These are phyloP conservation scores for Anthostomella pinea DNA, from an alignment of 2,329 filamentous ascomycete genomes.

Conservation along the genomic window DNA sequence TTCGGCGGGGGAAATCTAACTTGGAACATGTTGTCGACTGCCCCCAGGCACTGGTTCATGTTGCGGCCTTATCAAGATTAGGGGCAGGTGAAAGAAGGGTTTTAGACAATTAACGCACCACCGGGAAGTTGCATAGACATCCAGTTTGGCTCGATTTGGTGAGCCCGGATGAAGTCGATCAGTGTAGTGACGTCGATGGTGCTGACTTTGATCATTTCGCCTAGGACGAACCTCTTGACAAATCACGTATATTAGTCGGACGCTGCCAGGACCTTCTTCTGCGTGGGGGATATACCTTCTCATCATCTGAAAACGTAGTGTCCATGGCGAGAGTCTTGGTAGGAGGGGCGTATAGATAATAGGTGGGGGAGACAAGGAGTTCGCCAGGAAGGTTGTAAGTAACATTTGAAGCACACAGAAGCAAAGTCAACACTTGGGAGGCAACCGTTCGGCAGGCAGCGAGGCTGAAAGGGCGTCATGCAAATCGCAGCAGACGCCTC, in stretches of 20 bases:
- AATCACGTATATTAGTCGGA: constrained; percentile 18
- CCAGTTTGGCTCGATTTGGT: constrained; percentile 43
- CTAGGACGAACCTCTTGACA: constrained; percentile 54
- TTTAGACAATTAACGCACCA: constrained; percentile 35
- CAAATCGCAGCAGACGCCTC: constrained; percentile 18
- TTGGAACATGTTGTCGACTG: constrained; percentile 38
- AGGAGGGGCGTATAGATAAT: constrained; percentile 21
- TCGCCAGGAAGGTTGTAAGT: constrained; percentile 26
- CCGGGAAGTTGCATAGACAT: constrained; percentile 46
- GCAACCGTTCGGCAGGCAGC: constrained; percentile 20
- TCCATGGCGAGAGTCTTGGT: constrained; percentile 36
- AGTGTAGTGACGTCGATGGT: constrained; percentile 45
- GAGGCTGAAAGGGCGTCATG: constrained; percentile 22
- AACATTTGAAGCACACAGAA: constrained; percentile 32
- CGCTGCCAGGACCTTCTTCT: constrained; percentile 6
- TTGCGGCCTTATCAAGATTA: constrained; percentile 41
- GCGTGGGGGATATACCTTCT: constrained; percentile 48
- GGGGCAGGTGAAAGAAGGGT: constrained; percentile 13
- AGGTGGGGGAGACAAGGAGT: constrained; percentile 26
- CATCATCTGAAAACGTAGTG: constrained; percentile 46
- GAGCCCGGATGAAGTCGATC: constrained; percentile 44
- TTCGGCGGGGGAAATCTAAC: constrained; percentile 32
- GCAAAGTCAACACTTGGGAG: constrained; percentile 18
- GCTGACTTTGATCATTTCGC: constrained; percentile 57
- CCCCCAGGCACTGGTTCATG: constrained; percentile 44